These are phyloP conservation scores for Colletotrichum filicis DNA, from an alignment of 2,329 filamentous ascomycete species.

Conservation along the genomic window DNA sequence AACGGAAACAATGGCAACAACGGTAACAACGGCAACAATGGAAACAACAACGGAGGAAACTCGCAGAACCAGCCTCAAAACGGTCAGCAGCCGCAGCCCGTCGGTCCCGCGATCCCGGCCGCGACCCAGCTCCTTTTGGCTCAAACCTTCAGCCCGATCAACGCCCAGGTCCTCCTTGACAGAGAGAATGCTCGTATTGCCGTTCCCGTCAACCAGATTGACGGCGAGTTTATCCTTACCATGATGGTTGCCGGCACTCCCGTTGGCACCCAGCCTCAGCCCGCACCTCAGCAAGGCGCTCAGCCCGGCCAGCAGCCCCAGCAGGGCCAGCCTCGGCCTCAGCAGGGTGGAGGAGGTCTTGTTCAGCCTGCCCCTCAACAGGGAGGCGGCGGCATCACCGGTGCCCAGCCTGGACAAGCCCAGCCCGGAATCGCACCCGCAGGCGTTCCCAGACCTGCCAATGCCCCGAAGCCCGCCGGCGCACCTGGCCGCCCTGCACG, in stretches of 20 bases:
- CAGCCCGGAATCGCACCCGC: slow-evolving; percentile 13
- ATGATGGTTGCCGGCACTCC: slow-evolving; percentile 35
- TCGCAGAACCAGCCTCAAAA: neutral
- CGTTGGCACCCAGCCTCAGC: slow-evolving; percentile 29
- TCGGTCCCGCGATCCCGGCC: slow-evolving; percentile 29
- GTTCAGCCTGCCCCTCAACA: neutral
- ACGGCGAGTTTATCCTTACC: slow-evolving; percentile 39
- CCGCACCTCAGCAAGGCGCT: slow-evolving; percentile 1
- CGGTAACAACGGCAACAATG: neutral
- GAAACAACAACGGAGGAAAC: neutral
- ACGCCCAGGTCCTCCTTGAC: slow-evolving; percentile 34
- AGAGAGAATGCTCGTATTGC: slow-evolving; percentile 37
- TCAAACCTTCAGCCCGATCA: slow-evolving; percentile 38
- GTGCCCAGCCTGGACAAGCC: slow-evolving; percentile 15
- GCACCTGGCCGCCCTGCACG: neutral
- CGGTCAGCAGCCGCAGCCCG: neutral
- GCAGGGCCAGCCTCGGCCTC: slow-evolving; percentile 2
- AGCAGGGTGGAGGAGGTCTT: neutral
- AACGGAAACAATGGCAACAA: slow-evolving; percentile 7
- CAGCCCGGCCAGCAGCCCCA: slow-evolving; percentile 7
- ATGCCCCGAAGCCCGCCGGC: neutral
- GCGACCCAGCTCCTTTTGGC: slow-evolving; percentile 37
- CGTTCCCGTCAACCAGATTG: slow-evolving; percentile 36
- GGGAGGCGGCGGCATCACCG: slow-evolving; percentile 24
- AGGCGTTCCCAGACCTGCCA: neutral